Evolutionary conservation across 768 basidiomycete genomes (phyloP).

Genomic region (Psilocybe subaeruginosa): DNA sequence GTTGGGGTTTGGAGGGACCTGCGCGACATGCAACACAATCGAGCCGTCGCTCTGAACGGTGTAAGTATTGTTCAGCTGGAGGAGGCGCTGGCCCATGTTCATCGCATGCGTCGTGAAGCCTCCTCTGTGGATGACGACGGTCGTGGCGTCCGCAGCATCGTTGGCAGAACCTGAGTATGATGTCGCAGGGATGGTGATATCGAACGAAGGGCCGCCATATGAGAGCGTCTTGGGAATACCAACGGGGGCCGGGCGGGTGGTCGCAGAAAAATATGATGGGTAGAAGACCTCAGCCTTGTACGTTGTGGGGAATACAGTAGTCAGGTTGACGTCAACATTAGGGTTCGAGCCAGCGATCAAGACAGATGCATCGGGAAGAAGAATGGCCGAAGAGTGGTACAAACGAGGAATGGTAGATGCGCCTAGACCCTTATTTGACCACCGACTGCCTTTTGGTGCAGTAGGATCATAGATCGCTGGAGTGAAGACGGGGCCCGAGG

Average conservation of each 20-base stretch:
- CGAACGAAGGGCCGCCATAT: slow-evolving; percentile 85
- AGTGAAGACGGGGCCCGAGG: slow-evolving; percentile 74
- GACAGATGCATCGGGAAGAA: slow-evolving; percentile 86
- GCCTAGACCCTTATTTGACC: slow-evolving; percentile 68
- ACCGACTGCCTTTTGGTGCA: slow-evolving; percentile 69
- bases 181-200: slow-evolving; percentile 67
- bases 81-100: slow-evolving; percentile 85
- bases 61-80: slow-evolving; percentile 87
- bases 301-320: slow-evolving; percentile 71
- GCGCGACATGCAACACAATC: slow-evolving; percentile 78
- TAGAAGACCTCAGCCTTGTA: slow-evolving; percentile 90
- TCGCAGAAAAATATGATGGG: slow-evolving; percentile 81
- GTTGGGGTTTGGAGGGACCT: slow-evolving; percentile 83
- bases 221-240: slow-evolving; percentile 73
- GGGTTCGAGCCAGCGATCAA: slow-evolving; percentile 93
- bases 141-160: slow-evolving; percentile 71
- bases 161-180: slow-evolving; percentile 74
- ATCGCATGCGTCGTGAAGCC: slow-evolving; percentile 87
- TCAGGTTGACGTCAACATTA: slow-evolving; percentile 77
- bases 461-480: slow-evolving; percentile 86
- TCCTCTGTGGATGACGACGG: slow-evolving; percentile 75
- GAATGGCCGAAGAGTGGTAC: slow-evolving; percentile 90
- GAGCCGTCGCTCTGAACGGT: slow-evolving; percentile 77
- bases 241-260: slow-evolving; percentile 66
- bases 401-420: slow-evolving; percentile 73